These are phyloP conservation scores for Ceriops decandra DNA, from an alignment of 345 rosid species.

Conservation along the genomic window DNA sequence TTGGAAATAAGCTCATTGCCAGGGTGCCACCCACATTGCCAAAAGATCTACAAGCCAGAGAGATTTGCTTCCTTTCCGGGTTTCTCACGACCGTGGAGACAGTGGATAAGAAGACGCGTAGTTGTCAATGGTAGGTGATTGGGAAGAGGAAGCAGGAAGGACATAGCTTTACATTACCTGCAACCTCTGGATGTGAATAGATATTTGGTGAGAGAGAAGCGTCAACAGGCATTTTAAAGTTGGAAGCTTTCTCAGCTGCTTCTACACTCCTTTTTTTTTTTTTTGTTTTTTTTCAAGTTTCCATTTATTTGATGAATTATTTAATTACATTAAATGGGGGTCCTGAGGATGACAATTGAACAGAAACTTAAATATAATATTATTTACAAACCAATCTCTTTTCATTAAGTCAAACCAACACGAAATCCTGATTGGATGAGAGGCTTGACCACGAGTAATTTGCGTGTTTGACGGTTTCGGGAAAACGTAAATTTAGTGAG, in stretches of 20 bases:
- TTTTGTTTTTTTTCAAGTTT: not conserved
- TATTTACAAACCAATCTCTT: not conserved
- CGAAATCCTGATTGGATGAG: not conserved
- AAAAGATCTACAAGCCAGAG: conserved; percentile 19
- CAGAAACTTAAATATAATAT: conserved; percentile 22
- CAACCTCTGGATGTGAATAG: conserved; percentile 1
- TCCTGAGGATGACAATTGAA: conserved; percentile 37
- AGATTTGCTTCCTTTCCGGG: conserved; percentile 34
- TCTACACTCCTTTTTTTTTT: conserved; percentile 3
- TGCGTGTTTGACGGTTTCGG: conserved; percentile 21
- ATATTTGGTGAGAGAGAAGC: conserved; percentile 24
- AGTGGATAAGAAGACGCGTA: conserved; percentile 31
- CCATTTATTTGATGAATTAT: not conserved
- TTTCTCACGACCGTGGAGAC: not conserved
- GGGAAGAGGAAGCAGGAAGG: conserved; percentile 20
- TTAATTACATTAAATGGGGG: not conserved
- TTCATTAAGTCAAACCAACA: conserved; percentile 12
- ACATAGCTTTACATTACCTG: conserved; percentile 34
- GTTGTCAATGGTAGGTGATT: conserved; percentile 56
- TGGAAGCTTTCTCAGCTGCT: conserved; percentile 40
- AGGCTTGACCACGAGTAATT: conserved; percentile 2
- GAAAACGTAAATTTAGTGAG: conserved; percentile 25
- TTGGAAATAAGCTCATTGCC: conserved; percentile 7
- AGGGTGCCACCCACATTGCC: conserved; percentile 26
- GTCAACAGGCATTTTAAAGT: conserved; percentile 12